Conservation (phyloP, 768 basidiomycete genomes). For the Pisolithus orientalis region DNA sequence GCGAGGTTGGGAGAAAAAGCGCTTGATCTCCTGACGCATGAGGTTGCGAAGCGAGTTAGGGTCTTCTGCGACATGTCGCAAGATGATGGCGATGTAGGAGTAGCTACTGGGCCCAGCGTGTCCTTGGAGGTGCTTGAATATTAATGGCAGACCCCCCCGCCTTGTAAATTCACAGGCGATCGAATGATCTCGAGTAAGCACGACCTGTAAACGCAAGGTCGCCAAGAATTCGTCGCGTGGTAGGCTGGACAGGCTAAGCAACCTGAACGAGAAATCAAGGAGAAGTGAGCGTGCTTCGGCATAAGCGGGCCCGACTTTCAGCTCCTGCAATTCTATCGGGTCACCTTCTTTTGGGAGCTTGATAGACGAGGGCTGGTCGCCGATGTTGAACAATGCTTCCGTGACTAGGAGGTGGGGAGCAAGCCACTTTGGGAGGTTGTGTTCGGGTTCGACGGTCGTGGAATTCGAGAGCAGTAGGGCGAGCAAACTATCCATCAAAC, state of each 20-base stretch:
- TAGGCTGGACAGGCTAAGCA: slow-evolving; percentile 59
- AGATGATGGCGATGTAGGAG: slow-evolving; percentile 77
- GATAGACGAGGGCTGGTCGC: slow-evolving; percentile 64
- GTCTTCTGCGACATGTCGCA: slow-evolving; percentile 92
- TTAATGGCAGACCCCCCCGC: slow-evolving; percentile 50
- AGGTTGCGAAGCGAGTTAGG: slow-evolving; percentile 51
- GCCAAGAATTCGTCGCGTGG: slow-evolving; percentile 81
- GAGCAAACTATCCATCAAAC: slow-evolving; percentile 63
- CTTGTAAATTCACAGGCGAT: slow-evolving; percentile 65
- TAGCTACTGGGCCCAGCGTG: slow-evolving; percentile 61
- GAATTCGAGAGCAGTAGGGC: slow-evolving; percentile 58
- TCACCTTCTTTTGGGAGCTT: slow-evolving; percentile 68
- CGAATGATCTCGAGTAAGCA: slow-evolving; percentile 70
- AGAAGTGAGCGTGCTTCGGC: slow-evolving; percentile 55
- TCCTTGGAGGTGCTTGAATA: slow-evolving; percentile 64
- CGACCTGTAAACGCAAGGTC: slow-evolving; percentile 72
- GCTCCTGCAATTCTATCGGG: slow-evolving; percentile 42
- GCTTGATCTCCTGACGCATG: slow-evolving; percentile 80
- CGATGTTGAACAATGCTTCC: slow-evolving; percentile 73
- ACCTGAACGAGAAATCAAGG: slow-evolving; percentile 69
- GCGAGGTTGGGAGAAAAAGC: slow-evolving; percentile 72
- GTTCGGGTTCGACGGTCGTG: slow-evolving; percentile 43
- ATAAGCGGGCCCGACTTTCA: slow-evolving; percentile 56
- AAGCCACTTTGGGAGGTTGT: slow-evolving; percentile 75
- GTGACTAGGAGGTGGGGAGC: slow-evolving; percentile 79